Conservation (phyloP, 768 basidiomycete species). For the Lactarius quietus region DNA sequence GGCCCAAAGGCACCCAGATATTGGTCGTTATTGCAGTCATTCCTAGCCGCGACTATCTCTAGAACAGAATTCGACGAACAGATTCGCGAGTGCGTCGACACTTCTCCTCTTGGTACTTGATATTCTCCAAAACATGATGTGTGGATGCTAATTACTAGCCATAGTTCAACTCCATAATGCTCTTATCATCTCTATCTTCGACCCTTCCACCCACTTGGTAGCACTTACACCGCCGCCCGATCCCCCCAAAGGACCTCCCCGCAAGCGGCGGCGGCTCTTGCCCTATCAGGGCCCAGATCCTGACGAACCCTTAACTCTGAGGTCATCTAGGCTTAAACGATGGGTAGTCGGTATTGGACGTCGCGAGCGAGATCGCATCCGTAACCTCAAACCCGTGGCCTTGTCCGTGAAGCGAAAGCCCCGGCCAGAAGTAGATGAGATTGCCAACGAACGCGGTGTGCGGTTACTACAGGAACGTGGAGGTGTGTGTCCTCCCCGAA, state of each 20-base stretch:
- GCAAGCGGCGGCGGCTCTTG: constrained; percentile 63
- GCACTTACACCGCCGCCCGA: constrained; percentile 64
- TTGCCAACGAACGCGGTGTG: constrained; percentile 66
- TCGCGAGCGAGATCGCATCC: constrained; percentile 71
- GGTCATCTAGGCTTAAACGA: constrained; percentile 63
- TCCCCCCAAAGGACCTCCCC: constrained; percentile 56
- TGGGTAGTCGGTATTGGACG: constrained; percentile 72
- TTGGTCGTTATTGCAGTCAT: constrained; percentile 60
- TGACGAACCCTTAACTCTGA: constrained; percentile 49
- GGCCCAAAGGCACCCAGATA: constrained; percentile 59
- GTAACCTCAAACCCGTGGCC: constrained; percentile 42
- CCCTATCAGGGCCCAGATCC: constrained; percentile 69
- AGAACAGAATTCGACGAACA: constrained; percentile 73
- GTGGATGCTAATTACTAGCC: constrained; percentile 7
- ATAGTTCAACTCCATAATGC: constrained; percentile 80
- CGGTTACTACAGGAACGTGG: constrained; percentile 60
- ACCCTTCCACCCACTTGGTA: constrained; percentile 69
- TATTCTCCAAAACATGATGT: not conserved
- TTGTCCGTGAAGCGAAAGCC: constrained; percentile 43
- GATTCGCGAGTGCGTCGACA: constrained; percentile 58
- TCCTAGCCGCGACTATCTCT: constrained; percentile 64
- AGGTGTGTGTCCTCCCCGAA: constrained; percentile 40
- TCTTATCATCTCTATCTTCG: constrained; percentile 77
- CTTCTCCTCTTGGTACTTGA: constrained; percentile 46
- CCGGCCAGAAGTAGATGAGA: constrained; percentile 57